A percentile compares a stretch with the other conserved stretches of the same genome.
Evolutionary conservation across 352 stramenopile genomes (phyloP).

Genomic region (Globisporangium rhizosaccharum): DNA sequence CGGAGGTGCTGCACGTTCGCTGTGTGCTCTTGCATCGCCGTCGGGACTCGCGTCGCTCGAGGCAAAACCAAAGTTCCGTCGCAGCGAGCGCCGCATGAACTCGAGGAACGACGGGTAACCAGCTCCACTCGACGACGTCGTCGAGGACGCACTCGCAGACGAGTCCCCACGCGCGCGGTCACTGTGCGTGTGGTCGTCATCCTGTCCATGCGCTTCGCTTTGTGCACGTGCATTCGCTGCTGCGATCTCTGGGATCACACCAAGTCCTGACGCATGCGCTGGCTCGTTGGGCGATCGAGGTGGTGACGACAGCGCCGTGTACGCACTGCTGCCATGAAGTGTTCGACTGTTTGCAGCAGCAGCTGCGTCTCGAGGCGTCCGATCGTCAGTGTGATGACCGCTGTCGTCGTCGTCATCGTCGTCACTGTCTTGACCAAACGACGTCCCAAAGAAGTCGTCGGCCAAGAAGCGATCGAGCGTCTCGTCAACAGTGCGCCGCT

Average conservation of each 20-base stretch:
- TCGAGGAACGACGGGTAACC: constrained; percentile 35
- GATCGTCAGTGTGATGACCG: constrained; percentile 5
- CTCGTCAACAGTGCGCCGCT: constrained; percentile 23
- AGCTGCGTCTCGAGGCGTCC: not conserved
- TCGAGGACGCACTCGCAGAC: constrained; percentile 22
- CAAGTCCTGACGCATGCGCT: constrained; percentile 13
- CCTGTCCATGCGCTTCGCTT: constrained; percentile 14
- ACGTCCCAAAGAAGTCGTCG: constrained; percentile 68
- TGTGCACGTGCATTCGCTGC: constrained; percentile 35
- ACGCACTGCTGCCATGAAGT: not conserved
- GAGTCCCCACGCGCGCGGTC: constrained; percentile 15
- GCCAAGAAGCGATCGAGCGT: constrained; percentile 46
- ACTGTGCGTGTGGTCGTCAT: not conserved
- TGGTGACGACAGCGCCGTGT: not conserved
- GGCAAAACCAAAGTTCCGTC: constrained; percentile 24
- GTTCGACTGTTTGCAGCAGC: constrained; percentile 13
- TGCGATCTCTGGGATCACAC: constrained; percentile 63
- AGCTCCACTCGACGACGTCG: constrained; percentile 7
- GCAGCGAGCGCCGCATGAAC: constrained; percentile 41
- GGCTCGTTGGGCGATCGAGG: constrained; percentile 16
- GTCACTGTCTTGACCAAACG: constrained; percentile 24
- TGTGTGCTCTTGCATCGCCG: not conserved
- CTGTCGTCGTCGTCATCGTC: constrained; percentile 19
- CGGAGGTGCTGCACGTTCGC: not conserved
- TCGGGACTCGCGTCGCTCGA: not conserved